These are phyloP conservation scores for Talaromyces trachyspermus DNA, from an alignment of 495 filamentous ascomycete species.

Conservation along the genomic window DNA sequence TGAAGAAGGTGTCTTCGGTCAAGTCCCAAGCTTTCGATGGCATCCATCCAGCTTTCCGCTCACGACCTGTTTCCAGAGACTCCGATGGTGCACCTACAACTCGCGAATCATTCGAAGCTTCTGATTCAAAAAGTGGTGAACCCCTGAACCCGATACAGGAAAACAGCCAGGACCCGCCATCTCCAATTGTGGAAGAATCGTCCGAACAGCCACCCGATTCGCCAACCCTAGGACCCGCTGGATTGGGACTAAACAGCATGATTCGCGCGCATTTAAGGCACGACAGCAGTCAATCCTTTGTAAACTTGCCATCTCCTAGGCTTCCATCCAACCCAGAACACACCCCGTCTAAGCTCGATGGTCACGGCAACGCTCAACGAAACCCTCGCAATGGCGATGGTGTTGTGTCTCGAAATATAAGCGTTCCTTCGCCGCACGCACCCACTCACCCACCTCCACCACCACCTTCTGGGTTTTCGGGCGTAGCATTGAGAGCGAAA, in stretches of 20 bases:
- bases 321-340: constrained; percentile 10
- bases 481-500: constrained; percentile 18
- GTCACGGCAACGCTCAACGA: too few relatives aligned
- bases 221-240: constrained; percentile 65
- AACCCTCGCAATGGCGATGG: too few relatives aligned
- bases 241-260: constrained; percentile 67
- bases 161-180: constrained; percentile 11
- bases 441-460: background rate
- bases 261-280: constrained; percentile 80
- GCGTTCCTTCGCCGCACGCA: too few relatives aligned
- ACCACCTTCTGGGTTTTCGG: constrained; percentile 8
- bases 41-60: constrained; percentile 25
- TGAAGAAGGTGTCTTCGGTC: constrained; percentile 19
- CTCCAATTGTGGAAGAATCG: constrained; percentile 14
- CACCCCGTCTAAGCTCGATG: background rate
- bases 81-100: constrained; percentile 8
- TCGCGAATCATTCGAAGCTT: constrained; percentile 13
- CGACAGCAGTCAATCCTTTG: constrained; percentile 75
- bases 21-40: constrained; percentile 21
- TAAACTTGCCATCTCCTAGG: constrained; percentile 43
- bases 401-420: too few relatives aligned
- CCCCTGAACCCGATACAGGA: constrained; percentile 39
- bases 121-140: constrained; percentile 37
- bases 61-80: constrained; percentile 11
- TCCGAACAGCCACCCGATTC: constrained; percentile 57